A percentile compares a stretch with the other conserved stretches of the same genome.
These are phyloP conservation scores for Cenchrus fungigraminus DNA, from an alignment of 176 grass and related monocot genomes.

Conservation along the genomic window DNA sequence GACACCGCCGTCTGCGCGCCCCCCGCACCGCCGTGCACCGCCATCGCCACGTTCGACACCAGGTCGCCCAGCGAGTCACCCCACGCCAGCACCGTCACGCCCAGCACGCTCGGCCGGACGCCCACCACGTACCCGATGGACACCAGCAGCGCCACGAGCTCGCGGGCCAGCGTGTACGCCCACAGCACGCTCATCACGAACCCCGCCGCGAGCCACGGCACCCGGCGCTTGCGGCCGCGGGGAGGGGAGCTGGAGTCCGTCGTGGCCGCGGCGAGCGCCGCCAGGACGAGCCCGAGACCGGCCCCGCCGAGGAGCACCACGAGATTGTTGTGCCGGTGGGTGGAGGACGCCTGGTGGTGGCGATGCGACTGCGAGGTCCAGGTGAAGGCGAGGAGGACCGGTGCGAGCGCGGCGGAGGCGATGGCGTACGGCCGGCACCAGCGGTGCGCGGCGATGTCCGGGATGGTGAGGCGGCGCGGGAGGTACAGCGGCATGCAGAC, in stretches of 20 bases:
- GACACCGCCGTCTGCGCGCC: slow-evolving; percentile 85
- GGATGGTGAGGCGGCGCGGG: slow-evolving; percentile 81
- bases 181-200: slow-evolving; percentile 91
- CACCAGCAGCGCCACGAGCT: slow-evolving; percentile 76
- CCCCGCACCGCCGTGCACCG: slow-evolving; percentile 52
- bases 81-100: slow-evolving; percentile 88
- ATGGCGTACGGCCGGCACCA: slow-evolving; percentile 56
- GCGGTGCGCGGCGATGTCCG: slow-evolving; percentile 70
- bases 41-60: slow-evolving; percentile 77
- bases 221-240: slow-evolving; percentile 10
- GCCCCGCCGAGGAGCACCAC: slow-evolving; percentile 33
- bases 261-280: slow-evolving; percentile 27
- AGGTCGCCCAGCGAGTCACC: slow-evolving; percentile 90
- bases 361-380: slow-evolving; percentile 56
- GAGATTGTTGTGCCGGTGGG: background rate
- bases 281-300: slow-evolving; percentile 36
- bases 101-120: slow-evolving; percentile 66
- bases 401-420: slow-evolving; percentile 60
- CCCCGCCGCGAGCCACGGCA: slow-evolving; percentile 77
- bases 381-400: slow-evolving; percentile 53
- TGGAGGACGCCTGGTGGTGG: slow-evolving; percentile 3
- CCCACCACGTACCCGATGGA: slow-evolving; percentile 71
- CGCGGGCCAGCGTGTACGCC: slow-evolving; percentile 80
- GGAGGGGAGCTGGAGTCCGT: slow-evolving; percentile 40
- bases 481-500: slow-evolving; percentile 75